Conservation (phyloP, 208 protist species). For the Trypanosoma congolense region DNA sequence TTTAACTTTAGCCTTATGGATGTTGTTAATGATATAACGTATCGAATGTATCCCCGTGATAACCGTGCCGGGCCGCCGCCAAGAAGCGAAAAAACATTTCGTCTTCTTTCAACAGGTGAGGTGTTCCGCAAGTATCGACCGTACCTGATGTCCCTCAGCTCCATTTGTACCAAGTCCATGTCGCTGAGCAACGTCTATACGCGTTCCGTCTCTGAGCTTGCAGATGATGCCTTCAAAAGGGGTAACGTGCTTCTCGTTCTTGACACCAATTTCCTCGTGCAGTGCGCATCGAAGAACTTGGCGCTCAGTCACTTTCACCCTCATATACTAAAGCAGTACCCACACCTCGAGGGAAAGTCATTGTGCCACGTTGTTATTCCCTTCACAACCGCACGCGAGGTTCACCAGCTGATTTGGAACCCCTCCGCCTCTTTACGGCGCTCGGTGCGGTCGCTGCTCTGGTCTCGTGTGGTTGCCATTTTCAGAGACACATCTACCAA, state of each 20-base stretch:
- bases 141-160: slow-evolving; percentile 41
- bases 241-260: slow-evolving; percentile 50
- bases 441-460: slow-evolving; percentile 47
- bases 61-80: not conserved
- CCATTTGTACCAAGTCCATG: slow-evolving; percentile 41
- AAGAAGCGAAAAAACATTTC: slow-evolving; percentile 34
- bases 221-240: slow-evolving; percentile 27
- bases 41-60: slow-evolving; percentile 45
- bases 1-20: slow-evolving; percentile 37
- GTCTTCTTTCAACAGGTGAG: slow-evolving; percentile 39
- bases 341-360: slow-evolving; percentile 25
- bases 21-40: slow-evolving; percentile 47
- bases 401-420: slow-evolving; percentile 61
- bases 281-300: slow-evolving; percentile 68
- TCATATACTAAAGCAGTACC: slow-evolving; percentile 50
- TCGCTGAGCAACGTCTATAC: slow-evolving; percentile 44
- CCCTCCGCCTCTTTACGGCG: slow-evolving; percentile 28
- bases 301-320: slow-evolving; percentile 64
- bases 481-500: slow-evolving; percentile 45
- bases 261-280: slow-evolving; percentile 85
- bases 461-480: slow-evolving; percentile 54
- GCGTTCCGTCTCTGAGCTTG: slow-evolving; percentile 32
- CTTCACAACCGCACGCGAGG: slow-evolving; percentile 71
- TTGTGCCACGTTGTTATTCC: slow-evolving; percentile 52
- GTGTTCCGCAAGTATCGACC: slow-evolving; percentile 40